Conservation (phyloP, 1,284 basidiomycete genomes). For the Phenoliferia sp. region DNA sequence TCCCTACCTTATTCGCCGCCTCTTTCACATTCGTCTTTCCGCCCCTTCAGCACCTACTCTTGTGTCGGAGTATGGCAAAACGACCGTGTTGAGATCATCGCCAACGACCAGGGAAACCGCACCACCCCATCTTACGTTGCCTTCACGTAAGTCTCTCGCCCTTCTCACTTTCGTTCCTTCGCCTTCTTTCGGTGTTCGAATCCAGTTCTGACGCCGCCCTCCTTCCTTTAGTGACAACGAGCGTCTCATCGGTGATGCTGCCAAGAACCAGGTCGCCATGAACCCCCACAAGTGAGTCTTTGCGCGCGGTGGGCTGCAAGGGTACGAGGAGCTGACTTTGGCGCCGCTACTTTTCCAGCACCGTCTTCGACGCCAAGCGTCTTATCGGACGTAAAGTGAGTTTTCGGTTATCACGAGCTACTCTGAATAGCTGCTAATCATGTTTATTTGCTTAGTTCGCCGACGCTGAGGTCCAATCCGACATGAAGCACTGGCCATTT, state of each 20-base stretch:
- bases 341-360: constrained; percentile 32
- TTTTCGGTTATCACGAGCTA: too few species aligned
- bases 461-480: constrained; percentile 85
- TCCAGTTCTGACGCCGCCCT: background rate
- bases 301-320: background rate
- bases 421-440: too few species aligned
- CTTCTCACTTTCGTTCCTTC: background rate
- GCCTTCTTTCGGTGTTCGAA: background rate
- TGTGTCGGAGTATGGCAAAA: constrained; percentile 98
- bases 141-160: constrained; percentile 53
- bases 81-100: constrained; percentile 97
- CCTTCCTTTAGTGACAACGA: constrained; percentile 58
- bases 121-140: constrained; percentile 93
- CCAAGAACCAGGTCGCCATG: constrained; percentile 59
- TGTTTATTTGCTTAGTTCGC: too few species aligned
- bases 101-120: constrained; percentile 96
- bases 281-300: constrained; percentile 51
- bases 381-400: constrained; percentile 85
- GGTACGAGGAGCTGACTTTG: background rate
- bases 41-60: constrained; percentile 38
- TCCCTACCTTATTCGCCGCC: background rate
- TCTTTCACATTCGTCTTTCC: background rate
- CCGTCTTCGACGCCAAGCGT: constrained; percentile 82
- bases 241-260: constrained; percentile 92
- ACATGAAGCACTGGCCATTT: constrained; percentile 65